Base-by-base conservation (phyloP, 2,329 filamentous ascomycete species). In the Simplicillium aogashimaense region DNA sequence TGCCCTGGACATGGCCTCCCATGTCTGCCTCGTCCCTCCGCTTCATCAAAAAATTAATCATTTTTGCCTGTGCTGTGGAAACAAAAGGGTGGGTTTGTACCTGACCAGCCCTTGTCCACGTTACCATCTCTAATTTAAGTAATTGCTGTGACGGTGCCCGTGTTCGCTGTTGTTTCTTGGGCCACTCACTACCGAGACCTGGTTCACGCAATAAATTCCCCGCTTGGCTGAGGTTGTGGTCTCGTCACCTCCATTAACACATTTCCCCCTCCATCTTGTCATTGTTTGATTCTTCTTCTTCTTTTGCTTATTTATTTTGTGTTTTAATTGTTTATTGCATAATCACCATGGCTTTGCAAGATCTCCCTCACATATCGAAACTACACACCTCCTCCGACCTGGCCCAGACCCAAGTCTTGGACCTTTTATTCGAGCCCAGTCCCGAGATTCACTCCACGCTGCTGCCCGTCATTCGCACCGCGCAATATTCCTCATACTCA, bases 401-500 rank as follows among this genome's bases (percentile, higher is more conserved):
- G 20, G 64, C 72, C 15, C 72, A 83, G 41, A 69, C 67, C 30
- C 54, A 61, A 4, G 66, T 80, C 37, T 74, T 95, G 37, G 85
- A 94, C 61, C 70, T 80, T 3, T 79, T 95, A 43, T 95, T 95
- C 61, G 89, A 95, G 58, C 85, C 86, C 13, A 88, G 82, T 40
- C 66, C 74, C 1, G 75, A 81, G 38, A 76, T 95, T 1, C 86
- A 90, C 59, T 68, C 72, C 11, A 70, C 92, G 12, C 76, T 84
- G 13, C 57, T 86, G 6, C 83, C 84, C 2, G 64, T 82, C 3
- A 67, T 94, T n/a, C 68, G 67, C 32, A 52, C 57, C 2, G 51
- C 52, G 9, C 58, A 66, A 2, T 89, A 86, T 58, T 51, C 64
- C 2, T 80, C 78, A 18, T 95, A 95, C 60, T 47, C 67, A 7